Evolutionary conservation across 108 stramenopile genomes (phyloP), one percentile per base, ranked within the genome.

Genomic region (Schizochytrium sp.): DNA sequence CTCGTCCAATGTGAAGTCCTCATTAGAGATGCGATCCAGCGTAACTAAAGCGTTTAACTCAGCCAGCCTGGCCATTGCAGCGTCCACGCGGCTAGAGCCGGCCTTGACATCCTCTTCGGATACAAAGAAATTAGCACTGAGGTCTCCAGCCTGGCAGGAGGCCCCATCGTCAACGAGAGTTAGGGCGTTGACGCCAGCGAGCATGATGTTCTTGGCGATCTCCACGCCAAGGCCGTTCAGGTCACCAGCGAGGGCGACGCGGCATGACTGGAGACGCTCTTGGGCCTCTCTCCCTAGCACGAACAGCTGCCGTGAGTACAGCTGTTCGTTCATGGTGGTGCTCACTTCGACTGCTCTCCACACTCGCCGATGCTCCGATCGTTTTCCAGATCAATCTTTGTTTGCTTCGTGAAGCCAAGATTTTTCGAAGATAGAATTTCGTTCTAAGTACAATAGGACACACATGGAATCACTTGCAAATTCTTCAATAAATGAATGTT

Each of bases 261-360:
- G 92, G 61, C 95, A 95, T 42, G 96, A 93, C 95, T 97, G 96
- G 98, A 99, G 97, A 55, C 96, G 96, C 64, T 96, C 94, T 92
- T 99, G 98, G 53, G 98, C 99, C 93, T 98, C 99, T 91, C 97
- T 97, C 56, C 99, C 99, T 97, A 98, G 97, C 38, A 99, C 99
- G 89, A 98, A 98, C 49, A 99, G 97, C 93, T 99, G 99, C 46
- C 98, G 97, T 61, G 97, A 97, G 91, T 99, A 99, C 87, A 98
- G 92, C 89, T 96, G 96, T 91, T 99, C 98, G 92, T 99, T 97
- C 72, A 99, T 92, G 59, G 59, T 28, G 28, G 28, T 28, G 28
- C 28, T 28, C 28, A 28, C 28, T 28, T 28, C 28, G 28, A 28
- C 28, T 28, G 28, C 28, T 28, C 28, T 28, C 28, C 28, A 28